Conservation (phyloP, 768 basidiomycete species). For the Collybia nuda region DNA sequence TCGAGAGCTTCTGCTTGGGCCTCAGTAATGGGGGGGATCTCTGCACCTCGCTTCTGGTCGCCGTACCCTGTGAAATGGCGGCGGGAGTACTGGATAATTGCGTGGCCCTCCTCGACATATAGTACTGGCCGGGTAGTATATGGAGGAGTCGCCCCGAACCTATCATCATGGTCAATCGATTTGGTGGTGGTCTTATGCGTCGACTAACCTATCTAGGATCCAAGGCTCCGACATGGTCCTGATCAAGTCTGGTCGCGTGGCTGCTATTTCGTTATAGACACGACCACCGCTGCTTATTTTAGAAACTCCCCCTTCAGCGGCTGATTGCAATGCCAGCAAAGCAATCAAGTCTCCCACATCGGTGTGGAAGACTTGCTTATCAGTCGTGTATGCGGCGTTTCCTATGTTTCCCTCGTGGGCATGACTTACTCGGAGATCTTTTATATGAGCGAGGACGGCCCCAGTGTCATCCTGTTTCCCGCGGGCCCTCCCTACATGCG, state of each 20-base stretch:
- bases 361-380: slow-evolving; percentile 51
- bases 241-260: slow-evolving; percentile 43
- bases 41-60: slow-evolving; percentile 28
- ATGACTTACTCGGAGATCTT: slow-evolving; percentile 43
- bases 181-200: no score
- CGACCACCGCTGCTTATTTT: slow-evolving; percentile 41
- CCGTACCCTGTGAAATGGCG: slow-evolving; percentile 44
- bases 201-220: slow-evolving; percentile 37
- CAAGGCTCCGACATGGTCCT: slow-evolving; percentile 39
- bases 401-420: slow-evolving; percentile 40
- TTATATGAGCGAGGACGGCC: slow-evolving; percentile 46
- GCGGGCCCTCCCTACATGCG: slow-evolving; percentile 43
- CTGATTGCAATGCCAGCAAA: slow-evolving; percentile 38
- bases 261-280: slow-evolving; percentile 47
- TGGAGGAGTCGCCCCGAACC: slow-evolving; percentile 36
- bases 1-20: slow-evolving; percentile 49
- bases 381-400: slow-evolving; percentile 44
- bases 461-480: slow-evolving; percentile 43
- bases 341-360: slow-evolving; percentile 47
- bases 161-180: slow-evolving; percentile 5
- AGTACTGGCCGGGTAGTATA: slow-evolving; percentile 38
- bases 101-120: slow-evolving; percentile 35
- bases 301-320: slow-evolving; percentile 43
- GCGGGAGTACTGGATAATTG: slow-evolving; percentile 47
- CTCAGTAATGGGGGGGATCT: slow-evolving; percentile 47